These are phyloP conservation scores for Flueggea neowawraea DNA, from an alignment of 441 rosid genomes.

Conservation along the genomic window DNA sequence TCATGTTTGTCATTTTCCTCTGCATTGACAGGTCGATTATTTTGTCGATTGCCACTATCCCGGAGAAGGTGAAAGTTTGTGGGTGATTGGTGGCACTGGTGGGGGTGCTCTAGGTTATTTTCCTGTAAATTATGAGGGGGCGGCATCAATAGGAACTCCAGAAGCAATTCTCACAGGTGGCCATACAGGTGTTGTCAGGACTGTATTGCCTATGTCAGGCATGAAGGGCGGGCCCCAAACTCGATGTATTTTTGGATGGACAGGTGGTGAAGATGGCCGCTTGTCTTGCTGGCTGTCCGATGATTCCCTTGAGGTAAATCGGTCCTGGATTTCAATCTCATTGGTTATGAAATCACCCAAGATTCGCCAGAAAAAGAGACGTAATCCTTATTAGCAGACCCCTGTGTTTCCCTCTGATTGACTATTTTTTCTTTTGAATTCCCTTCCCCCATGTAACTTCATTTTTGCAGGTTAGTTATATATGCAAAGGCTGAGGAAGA, in stretches of 20 bases:
- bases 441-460: background rate
- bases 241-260: conserved; percentile 82
- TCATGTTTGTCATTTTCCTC: background rate
- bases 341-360: conserved; percentile 43
- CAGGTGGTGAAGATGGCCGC: conserved; percentile 94
- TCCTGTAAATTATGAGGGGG: conserved; percentile 50
- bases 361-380: conserved; percentile 48
- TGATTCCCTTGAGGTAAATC: conserved; percentile 32
- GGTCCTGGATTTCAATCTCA: conserved; percentile 74
- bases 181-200: conserved; percentile 66
- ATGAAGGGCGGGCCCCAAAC: conserved; percentile 29
- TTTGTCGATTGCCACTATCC: conserved; percentile 82
- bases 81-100: conserved; percentile 90
- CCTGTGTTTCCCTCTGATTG: background rate
- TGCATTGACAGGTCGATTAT: conserved; percentile 71
- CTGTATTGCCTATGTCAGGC: conserved; percentile 63
- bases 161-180: conserved; percentile 88
- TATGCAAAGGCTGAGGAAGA: no score
- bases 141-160: conserved; percentile 54
- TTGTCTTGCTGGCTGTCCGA: conserved; percentile 87
- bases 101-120: conserved; percentile 82
- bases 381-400: conserved; percentile 42
- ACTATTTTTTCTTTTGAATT: background rate
- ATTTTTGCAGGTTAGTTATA: background rate
- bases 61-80: conserved; percentile 57